A percentile compares a stretch with the other conserved stretches of the same genome.
Conservation (phyloP, 2,329 filamentous ascomycete genomes). For the Bipolaris sorokiniana region DNA sequence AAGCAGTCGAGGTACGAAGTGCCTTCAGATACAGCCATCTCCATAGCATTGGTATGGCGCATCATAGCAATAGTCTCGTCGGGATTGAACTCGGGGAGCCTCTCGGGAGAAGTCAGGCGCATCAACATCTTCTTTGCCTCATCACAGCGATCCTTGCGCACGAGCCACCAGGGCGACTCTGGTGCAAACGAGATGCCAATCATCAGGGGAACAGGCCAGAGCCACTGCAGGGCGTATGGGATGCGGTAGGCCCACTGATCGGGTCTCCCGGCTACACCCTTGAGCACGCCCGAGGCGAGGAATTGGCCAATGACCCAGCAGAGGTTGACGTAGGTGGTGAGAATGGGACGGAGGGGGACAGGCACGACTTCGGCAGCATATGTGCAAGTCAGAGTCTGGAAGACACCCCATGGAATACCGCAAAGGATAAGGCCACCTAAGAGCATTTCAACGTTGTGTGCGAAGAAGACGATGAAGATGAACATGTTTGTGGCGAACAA, state of each 20-base stretch:
- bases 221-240: constrained; percentile 73
- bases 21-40: constrained; percentile 70
- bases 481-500: constrained; percentile 37
- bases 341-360: constrained; percentile 66
- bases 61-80: constrained; percentile 80
- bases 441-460: constrained; percentile 59
- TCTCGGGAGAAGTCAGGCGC: constrained; percentile 64
- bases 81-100: constrained; percentile 51
- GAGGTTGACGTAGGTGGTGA: constrained; percentile 73
- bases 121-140: constrained; percentile 70
- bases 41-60: constrained; percentile 82
- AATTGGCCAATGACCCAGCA: constrained; percentile 78
- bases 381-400: constrained; percentile 56
- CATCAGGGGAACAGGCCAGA: constrained; percentile 74
- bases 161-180: constrained; percentile 76
- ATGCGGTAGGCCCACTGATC: constrained; percentile 74
- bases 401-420: constrained; percentile 56
- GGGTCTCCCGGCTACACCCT: constrained; percentile 66
- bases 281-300: constrained; percentile 73
- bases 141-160: constrained; percentile 67
- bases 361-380: constrained; percentile 69
- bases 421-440: constrained; percentile 63
- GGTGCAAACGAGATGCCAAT: constrained; percentile 71
- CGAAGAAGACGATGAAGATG: constrained; percentile 49
- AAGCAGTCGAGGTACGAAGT: constrained; percentile 84